Percentiles rank a stretch among this genome's conserved stretches.
phyloP scores from a whole-genome alignment of 805 yeast genomes.

The Debaryomyces maramus region DNA sequence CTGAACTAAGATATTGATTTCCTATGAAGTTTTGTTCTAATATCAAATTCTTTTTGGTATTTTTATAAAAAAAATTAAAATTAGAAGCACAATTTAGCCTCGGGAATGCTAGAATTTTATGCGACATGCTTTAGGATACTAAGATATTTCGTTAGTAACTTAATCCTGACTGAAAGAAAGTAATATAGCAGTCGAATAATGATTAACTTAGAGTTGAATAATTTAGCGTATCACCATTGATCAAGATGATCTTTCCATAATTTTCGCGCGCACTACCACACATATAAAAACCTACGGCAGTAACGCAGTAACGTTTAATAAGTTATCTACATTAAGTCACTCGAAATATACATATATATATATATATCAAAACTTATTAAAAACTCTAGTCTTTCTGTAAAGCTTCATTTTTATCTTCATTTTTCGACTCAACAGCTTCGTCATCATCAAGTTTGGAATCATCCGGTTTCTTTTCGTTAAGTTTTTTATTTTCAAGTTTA shows the following conservation, averaged over 20 bases:
- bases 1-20: slow-evolving; percentile 25
- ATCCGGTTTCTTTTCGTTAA: slow-evolving; percentile 28
- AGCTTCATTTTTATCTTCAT: too few relatives aligned
- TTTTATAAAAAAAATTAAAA: slow-evolving; percentile 39
- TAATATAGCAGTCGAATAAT: too few relatives aligned
- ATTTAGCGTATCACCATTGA: too few relatives aligned
- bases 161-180: too few relatives aligned
- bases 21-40: slow-evolving; percentile 35
- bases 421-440: slow-evolving; percentile 16
- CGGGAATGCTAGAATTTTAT: slow-evolving; percentile 13
- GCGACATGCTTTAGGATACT: slow-evolving; percentile 5
- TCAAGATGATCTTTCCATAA: neutral
- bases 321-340: too few relatives aligned
- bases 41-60: slow-evolving; percentile 29
- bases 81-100: slow-evolving; percentile 24
- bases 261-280: neutral
- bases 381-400: too few relatives aligned
- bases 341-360: too few relatives aligned
- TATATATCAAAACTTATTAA: too few relatives aligned
- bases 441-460: slow-evolving; percentile 39
- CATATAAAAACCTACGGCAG: too few relatives aligned
- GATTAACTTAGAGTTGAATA: too few relatives aligned
- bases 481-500: slow-evolving; percentile 77
- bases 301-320: too few relatives aligned
- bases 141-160: too few relatives aligned